Percentiles rank a stretch among this genome's conserved stretches.
phyloP scores from a whole-genome alignment of 2,329 filamentous ascomycete species.

The Colletotrichum destructivum region DNA sequence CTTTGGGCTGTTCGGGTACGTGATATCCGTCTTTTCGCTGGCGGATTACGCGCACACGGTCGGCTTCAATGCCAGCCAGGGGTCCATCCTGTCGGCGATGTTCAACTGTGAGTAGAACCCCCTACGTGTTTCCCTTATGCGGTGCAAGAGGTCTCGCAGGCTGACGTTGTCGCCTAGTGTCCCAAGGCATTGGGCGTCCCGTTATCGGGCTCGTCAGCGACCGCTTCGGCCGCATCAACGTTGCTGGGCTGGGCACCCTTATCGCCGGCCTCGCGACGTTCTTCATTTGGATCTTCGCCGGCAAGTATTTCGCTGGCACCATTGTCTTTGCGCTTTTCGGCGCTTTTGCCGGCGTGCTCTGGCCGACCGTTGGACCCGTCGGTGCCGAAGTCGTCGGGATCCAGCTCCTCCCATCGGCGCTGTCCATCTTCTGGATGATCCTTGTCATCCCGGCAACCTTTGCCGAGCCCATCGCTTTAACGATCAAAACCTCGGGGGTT shows the following conservation, averaged over 20 bases:
- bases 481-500: conserved; percentile 61
- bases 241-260: conserved; percentile 76
- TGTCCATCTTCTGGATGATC: conserved; percentile 81
- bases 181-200: conserved; percentile 78
- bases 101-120: conserved; percentile 71
- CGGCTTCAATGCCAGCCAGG: conserved; percentile 77
- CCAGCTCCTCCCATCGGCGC: conserved; percentile 74
- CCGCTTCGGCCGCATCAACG: conserved; percentile 79
- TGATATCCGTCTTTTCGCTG: conserved; percentile 83
- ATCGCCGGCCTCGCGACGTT: conserved; percentile 76
- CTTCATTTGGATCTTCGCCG: conserved; percentile 81
- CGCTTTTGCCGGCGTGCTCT: conserved; percentile 79
- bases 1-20: conserved; percentile 81
- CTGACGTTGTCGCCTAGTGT: conserved; percentile 54
- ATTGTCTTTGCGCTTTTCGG: conserved; percentile 81
- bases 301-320: conserved; percentile 74
- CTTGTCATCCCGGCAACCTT: conserved; percentile 81
- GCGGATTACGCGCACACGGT: conserved; percentile 80
- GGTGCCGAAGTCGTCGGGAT: conserved; percentile 82
- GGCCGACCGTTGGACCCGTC: conserved; percentile 78
- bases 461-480: conserved; percentile 74
- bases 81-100: conserved; percentile 79
- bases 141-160: neutral
- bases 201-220: conserved; percentile 82
- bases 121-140: conserved; percentile 37